phyloP scores from a whole-genome alignment of 805 yeast species.

The Myxozyma neglecta region DNA sequence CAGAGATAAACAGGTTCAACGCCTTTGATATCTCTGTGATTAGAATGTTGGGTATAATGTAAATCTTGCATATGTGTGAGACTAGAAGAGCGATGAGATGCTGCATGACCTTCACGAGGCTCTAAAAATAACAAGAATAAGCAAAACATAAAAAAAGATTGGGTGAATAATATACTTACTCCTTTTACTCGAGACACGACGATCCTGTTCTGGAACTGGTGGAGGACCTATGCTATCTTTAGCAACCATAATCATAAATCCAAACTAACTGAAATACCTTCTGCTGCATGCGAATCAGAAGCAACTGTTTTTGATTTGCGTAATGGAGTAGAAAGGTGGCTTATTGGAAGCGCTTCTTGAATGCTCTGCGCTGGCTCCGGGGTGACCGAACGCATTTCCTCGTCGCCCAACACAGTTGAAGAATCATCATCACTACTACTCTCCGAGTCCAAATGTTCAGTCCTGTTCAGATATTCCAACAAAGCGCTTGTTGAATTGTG shows the following conservation, averaged over 20 bases:
- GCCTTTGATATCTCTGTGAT: constrained; percentile 1
- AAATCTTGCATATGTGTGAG: neutral
- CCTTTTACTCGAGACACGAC: constrained; percentile 10
- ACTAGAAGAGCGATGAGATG: constrained; percentile 8
- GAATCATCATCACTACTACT: too few relatives aligned
- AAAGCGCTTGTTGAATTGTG: too few relatives aligned
- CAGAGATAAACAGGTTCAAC: constrained; percentile 21
- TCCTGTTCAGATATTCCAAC: too few relatives aligned
- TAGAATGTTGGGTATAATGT: neutral
- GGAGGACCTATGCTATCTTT: neutral
- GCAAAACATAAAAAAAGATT: neutral
- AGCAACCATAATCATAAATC: neutral
- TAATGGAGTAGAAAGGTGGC: too few relatives aligned
- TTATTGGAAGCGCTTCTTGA: too few relatives aligned
- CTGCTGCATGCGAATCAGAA: too few relatives aligned
- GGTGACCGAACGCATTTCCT: too few relatives aligned
- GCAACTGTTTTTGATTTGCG: too few relatives aligned
- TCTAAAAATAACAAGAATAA: neutral
- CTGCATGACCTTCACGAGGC: constrained; percentile 23
- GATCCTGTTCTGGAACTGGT: constrained; percentile 13
- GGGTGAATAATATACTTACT: constrained; percentile 5
- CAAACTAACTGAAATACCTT: too few relatives aligned
- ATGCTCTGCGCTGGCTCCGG: too few relatives aligned
- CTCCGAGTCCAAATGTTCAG: too few relatives aligned
- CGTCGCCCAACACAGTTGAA: too few relatives aligned